Evolutionary conservation across 2,329 filamentous ascomycete genomes (phyloP), one percentile per base, ranked within the genome.

Genomic region (Metarhizium anisopliae): DNA sequence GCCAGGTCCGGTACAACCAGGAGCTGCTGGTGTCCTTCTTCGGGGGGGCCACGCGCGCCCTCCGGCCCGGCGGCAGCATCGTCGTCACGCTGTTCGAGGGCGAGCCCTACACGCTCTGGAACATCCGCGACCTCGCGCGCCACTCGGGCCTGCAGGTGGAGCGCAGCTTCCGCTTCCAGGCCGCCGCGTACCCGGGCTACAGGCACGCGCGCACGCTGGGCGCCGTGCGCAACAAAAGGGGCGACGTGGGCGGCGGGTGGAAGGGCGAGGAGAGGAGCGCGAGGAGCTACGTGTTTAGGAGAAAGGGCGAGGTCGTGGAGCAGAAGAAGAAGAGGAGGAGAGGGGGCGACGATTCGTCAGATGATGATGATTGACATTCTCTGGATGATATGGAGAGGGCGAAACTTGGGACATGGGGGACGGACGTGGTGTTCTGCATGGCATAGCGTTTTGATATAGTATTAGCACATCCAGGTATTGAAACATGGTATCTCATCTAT

Each of bases 41-140:
- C 73, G 68, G 70, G 58, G 72, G 76, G 55, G 77, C 80, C 1
- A 69, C 77, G 25, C 54, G 60, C 47, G 64, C 64, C 38, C 66
- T 72, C 35, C 65, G 65, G 4, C 72, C 74, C 0, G 75, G 78
- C 6, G 85, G 84, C 40, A 68, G 81, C 63, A 84, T 96, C 54
- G 72, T 96, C 53, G 84, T 97, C 25, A 95, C 91, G 0, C 74
- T 97, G 10, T 99, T 99, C 69, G 93, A 96, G 70, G 89, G 88
- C 57, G 87, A 95, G 70, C 94, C 94, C 0, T 99, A 99, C 69
- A 93, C 90, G 2, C 79, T 96, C 1, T 99, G 94, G 94, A 96
- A 97, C 73, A 80, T 97, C 30, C 82, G 86, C 40, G 93, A 96
- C 73, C 77, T 99, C 32, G 94, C 83, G 2, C 80, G 93, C 6